phyloP scores from a whole-genome alignment of 345 rosid genomes.

The Cardamine chenopodiifolia region DNA sequence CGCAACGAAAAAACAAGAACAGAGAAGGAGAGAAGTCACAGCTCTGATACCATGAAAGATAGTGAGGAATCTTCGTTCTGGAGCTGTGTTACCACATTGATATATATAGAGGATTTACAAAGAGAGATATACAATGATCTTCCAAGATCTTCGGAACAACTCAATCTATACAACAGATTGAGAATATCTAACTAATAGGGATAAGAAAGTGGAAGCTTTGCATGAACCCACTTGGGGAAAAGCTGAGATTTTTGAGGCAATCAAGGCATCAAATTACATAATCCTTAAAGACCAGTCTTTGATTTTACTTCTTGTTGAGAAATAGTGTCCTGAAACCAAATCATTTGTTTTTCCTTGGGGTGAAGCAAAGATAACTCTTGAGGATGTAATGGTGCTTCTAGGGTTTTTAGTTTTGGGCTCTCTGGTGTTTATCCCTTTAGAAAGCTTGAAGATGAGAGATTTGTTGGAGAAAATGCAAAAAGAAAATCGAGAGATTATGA shows the following conservation, averaged over 20 bases:
- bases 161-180: too few relatives aligned
- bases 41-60: too few relatives aligned
- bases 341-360: conserved; percentile 59
- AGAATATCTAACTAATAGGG: too few relatives aligned
- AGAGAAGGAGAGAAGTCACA: too few relatives aligned
- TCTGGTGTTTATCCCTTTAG: conserved; percentile 39
- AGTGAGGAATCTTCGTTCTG: too few relatives aligned
- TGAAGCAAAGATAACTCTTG: conserved; percentile 55
- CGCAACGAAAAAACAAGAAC: too few relatives aligned
- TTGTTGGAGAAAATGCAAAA: background rate
- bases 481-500: conserved; percentile 1
- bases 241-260: conserved; percentile 54
- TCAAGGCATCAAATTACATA: conserved; percentile 41
- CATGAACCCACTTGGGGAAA: conserved; percentile 43
- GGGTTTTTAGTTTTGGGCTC: conserved; percentile 52
- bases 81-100: too few relatives aligned
- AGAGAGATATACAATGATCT: too few relatives aligned
- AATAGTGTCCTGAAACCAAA: conserved; percentile 55
- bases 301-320: conserved; percentile 43
- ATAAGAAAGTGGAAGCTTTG: conserved; percentile 40
- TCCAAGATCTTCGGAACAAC: too few relatives aligned
- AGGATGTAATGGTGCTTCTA: conserved; percentile 49
- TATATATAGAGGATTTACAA: too few relatives aligned
- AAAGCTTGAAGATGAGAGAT: conserved; percentile 11
- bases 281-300: conserved; percentile 23